Percentiles rank a stretch among this genome's conserved stretches.
Evolutionary conservation across 106 monocot species (phyloP).

Genomic region (Xerophyta viscosa): DNA sequence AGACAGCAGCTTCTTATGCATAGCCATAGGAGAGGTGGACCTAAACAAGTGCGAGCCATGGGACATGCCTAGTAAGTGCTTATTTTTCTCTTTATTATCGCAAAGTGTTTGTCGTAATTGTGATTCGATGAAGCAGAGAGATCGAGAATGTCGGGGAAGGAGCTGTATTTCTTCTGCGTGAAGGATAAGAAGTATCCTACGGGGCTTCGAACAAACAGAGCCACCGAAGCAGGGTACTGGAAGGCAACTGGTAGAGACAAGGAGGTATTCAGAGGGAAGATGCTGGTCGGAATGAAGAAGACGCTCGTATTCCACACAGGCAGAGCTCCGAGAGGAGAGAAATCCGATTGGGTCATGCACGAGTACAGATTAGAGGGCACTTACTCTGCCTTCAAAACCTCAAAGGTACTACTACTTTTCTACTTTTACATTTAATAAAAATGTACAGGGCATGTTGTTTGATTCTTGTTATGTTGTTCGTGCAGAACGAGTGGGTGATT

Average conservation of each 20-base stretch:
- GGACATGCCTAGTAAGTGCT: slow-evolving; percentile 42
- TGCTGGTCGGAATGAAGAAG: slow-evolving; percentile 59
- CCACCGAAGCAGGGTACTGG: slow-evolving; percentile 59
- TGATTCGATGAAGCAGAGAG: slow-evolving; percentile 15
- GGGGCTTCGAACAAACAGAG: slow-evolving; percentile 42
- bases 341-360: slow-evolving; percentile 25
- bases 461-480: no score
- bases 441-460: no score
- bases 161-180: slow-evolving; percentile 37
- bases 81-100: not conserved
- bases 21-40: slow-evolving; percentile 7
- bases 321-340: slow-evolving; percentile 32
- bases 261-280: slow-evolving; percentile 25
- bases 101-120: not conserved
- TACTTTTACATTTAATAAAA: no score
- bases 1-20: not conserved
- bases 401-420: no score
- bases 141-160: slow-evolving; percentile 38
- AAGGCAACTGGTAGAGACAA: slow-evolving; percentile 66
- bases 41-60: slow-evolving; percentile 8
- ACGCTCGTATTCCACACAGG: slow-evolving; percentile 53
- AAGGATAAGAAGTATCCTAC: slow-evolving; percentile 44
- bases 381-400: no score
- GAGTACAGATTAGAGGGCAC: slow-evolving; percentile 18
- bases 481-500: slow-evolving; percentile 45